Base-by-base conservation (phyloP, 805 yeast species). In the Suhomyces sp. region DNA sequence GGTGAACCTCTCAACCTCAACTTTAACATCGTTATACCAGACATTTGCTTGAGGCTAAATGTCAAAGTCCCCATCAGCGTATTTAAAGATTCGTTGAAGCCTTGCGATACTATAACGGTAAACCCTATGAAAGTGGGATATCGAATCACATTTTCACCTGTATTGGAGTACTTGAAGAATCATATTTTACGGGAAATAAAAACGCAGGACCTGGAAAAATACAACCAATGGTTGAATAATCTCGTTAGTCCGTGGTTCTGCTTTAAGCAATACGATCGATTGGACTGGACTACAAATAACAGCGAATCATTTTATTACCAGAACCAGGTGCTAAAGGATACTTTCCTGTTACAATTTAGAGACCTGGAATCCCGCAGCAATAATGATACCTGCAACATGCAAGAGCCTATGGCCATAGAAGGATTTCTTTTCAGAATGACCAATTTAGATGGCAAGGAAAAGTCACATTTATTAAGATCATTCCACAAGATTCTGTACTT, bases 321-420 rank as follows among this genome's bases (percentile, higher is more conserved):
- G 45, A 60, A 69, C 41, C 67, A 64, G 20, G 59, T 73, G 1
- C 55, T 65, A 22, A 72, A 73, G 72, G 6, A 72, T 76, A 63
- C 64, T 60, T 54, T 66, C 63, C 52, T 74, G 80, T 8, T 91
- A n/a, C 93, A 91, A 61, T 64, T 87, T 19, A 72, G 96, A 41
- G 75, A 71, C 17, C 61, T 77, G 22, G 43, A 31, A 6, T 57
- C 62, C 13, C 77, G 41, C 15, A 10, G 9, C 21, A 37, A 37
- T 9, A n/a, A 1, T 3, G 22, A 17, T 5, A 3, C 41, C 6
- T 15, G 20, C 12, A 9, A 17, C 10, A 2, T 25, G 13, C 35
- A 33, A 9, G 96, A 87, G 61, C 97, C 97, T 0, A 48, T 69
- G 0, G 85, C 96, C 0, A 66, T 90, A 8, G 98, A 93, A 68